Conservation (phyloP, 2,329 filamentous ascomycete species). For the Cladosporium sp. region DNA sequence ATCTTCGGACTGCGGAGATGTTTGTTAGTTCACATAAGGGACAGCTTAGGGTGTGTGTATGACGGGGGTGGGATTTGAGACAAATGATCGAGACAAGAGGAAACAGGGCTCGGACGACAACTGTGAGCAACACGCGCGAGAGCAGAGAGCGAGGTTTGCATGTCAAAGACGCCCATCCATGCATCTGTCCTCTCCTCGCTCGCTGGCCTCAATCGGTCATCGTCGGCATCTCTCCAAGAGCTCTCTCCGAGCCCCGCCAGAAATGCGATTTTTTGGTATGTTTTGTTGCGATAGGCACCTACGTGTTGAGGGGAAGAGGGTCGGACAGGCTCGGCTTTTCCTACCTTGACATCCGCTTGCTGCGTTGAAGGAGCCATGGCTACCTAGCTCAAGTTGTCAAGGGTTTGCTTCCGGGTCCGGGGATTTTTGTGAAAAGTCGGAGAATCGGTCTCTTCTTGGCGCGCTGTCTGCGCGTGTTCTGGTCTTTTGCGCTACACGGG, state of each 20-base stretch:
- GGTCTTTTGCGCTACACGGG: background rate
- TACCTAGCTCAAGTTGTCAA: slow-evolving; percentile 4
- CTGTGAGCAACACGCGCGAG: background rate
- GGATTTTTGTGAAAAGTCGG: background rate
- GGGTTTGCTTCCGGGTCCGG: slow-evolving; percentile 1
- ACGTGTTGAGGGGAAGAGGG: slow-evolving; percentile 12
- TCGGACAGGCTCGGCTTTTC: slow-evolving; percentile 14
- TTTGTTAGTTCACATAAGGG: background rate
- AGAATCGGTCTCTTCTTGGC: background rate
- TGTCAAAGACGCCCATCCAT: background rate
- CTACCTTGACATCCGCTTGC: slow-evolving; percentile 24
- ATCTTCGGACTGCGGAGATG: slow-evolving; percentile 41
- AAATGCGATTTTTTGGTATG: background rate
- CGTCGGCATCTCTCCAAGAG: background rate
- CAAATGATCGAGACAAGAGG: too few species aligned
- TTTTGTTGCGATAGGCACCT: slow-evolving; percentile 10
- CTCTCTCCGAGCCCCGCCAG: slow-evolving; percentile 1
- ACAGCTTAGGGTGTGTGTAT: too few species aligned
- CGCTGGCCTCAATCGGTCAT: background rate
- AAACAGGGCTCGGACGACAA: background rate
- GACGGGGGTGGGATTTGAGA: too few species aligned
- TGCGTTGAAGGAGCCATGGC: slow-evolving; percentile 21
- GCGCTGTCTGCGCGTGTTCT: background rate
- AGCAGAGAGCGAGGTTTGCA: background rate
- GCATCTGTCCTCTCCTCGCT: background rate